Base-by-base conservation (phyloP, 2,329 filamentous ascomycete species). In the Trichoderma afroharzianum region DNA sequence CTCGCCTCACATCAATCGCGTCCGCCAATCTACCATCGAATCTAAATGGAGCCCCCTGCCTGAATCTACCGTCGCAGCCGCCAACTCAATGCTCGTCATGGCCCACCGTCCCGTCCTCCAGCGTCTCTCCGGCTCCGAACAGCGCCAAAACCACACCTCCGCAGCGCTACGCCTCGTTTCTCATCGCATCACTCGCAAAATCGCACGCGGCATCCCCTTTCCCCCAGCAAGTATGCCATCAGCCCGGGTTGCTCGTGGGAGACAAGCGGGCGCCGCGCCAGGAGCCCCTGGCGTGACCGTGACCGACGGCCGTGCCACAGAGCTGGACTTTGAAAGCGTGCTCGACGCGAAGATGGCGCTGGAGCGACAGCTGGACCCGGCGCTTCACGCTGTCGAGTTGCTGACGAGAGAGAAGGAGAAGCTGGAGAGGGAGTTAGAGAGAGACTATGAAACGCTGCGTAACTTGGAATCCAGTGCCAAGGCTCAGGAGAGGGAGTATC, bases 251-350 rank as follows among this genome's bases (percentile, higher is more conserved):
- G 70, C 71, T 62, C 73, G 71, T 30, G 68, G 74, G 47, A 63
- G 73, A 55, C 72, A 72, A 58, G 64, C 36, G 28, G 66, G 72
- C 15, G 66, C 68, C 53, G 71, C 30, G 70, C 11, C 62, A 68
- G 33, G 57, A 36, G 43, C 69, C 63, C 72, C 75, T 33, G 77
- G 76, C 21, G 79, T 76, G 28, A 79, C 82, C 21, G 79, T 76
- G 28, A 79, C 82, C 26, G 84, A 82, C 8, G 82, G 84, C 18
- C 84, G 88, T 63, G 87, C 86, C 58, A 82, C 85, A 32, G 89
- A 91, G 76, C 87, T 93, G 61, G 86, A 92, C 76, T 90, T 90
- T 74, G 91, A 93, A 77, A 87, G 85, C 75, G 86, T 90, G 15
- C 82, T 91, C 9, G 87, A 90, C 75, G 86, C 86, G n/a, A 88